Evolutionary conservation across 495 filamentous ascomycete genomes (phyloP).

Genomic region (Emericellopsis terricola): DNA sequence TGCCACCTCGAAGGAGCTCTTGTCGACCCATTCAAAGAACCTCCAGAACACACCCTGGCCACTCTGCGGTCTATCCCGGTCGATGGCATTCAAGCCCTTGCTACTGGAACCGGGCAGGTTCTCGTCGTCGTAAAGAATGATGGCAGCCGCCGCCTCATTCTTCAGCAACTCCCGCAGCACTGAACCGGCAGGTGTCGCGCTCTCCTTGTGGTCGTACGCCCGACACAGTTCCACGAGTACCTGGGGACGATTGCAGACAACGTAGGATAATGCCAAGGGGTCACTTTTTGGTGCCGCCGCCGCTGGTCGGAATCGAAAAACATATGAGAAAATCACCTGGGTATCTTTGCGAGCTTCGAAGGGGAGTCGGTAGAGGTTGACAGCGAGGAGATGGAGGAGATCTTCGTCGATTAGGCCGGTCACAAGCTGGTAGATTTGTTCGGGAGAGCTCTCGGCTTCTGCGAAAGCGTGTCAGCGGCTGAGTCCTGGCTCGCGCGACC

Average conservation of each 20-base stretch:
- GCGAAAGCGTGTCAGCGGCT: too few species aligned
- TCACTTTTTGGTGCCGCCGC: slow-evolving; percentile 37
- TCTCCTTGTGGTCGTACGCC: slow-evolving; percentile 78
- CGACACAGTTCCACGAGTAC: slow-evolving; percentile 75
- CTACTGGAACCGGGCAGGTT: slow-evolving; percentile 30
- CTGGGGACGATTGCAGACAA: slow-evolving; percentile 69
- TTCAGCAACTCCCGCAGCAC: slow-evolving; percentile 87
- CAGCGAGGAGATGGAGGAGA: slow-evolving; percentile 64
- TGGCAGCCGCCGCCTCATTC: slow-evolving; percentile 68
- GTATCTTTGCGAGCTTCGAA: slow-evolving; percentile 90
- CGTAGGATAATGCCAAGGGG: slow-evolving; percentile 67
- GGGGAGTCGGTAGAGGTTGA: slow-evolving; percentile 60
- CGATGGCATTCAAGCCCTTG: slow-evolving; percentile 44
- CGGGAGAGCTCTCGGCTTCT: slow-evolving; percentile 76
- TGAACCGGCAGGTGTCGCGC: slow-evolving; percentile 80
- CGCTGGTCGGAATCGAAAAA: slow-evolving; percentile 62
- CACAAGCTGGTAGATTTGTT: slow-evolving; percentile 68
- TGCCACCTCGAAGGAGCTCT: slow-evolving; percentile 86
- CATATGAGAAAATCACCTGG: slow-evolving; percentile 77
- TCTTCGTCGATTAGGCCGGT: slow-evolving; percentile 72
- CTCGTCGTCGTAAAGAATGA: slow-evolving; percentile 85
- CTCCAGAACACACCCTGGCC: slow-evolving; percentile 84
- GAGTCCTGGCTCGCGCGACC: too few species aligned
- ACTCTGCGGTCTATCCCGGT: slow-evolving; percentile 44
- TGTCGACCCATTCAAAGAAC: slow-evolving; percentile 97